Percentiles rank a stretch among this genome's conserved stretches.
Conservation (phyloP, 352 stramenopile genomes). For the Thalassiosira hispida region DNA sequence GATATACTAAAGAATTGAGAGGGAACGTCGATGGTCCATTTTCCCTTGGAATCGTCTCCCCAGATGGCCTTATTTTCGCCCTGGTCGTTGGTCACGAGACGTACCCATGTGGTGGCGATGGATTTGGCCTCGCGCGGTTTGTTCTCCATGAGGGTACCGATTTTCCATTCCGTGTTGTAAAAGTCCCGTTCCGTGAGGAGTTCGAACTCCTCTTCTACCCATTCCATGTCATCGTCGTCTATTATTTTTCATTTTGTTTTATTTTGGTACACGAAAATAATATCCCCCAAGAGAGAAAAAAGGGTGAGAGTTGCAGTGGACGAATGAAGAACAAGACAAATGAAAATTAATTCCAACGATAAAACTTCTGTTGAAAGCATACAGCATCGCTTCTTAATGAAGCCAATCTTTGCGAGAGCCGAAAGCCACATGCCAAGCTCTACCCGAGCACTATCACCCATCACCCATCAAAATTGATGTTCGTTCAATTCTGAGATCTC, state of each 20-base stretch:
- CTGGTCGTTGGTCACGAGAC: conserved; percentile 60
- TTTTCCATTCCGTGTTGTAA: conserved; percentile 76
- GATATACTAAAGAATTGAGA: conserved; percentile 77
- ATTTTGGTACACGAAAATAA: neutral
- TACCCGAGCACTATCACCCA: too few relatives aligned
- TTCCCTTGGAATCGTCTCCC: conserved; percentile 70
- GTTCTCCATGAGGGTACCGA: conserved; percentile 72
- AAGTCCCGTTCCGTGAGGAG: conserved; percentile 77
- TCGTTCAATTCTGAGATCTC: too few relatives aligned
- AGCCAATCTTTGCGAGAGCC: too few relatives aligned
- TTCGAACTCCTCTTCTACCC: conserved; percentile 76
- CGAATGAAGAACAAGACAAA: too few relatives aligned
- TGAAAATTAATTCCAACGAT: too few relatives aligned
- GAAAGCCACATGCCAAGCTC: too few relatives aligned
- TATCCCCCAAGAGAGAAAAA: too few relatives aligned
- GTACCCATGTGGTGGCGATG: conserved; percentile 80
- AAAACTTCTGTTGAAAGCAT: too few relatives aligned
- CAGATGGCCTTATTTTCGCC: conserved; percentile 73
- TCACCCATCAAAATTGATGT: too few relatives aligned
- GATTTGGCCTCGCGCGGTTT: conserved; percentile 36
- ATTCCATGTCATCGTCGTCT: conserved; percentile 76
- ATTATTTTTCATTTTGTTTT: conserved; percentile 1
- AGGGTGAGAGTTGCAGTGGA: too few relatives aligned
- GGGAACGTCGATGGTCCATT: conserved; percentile 75
- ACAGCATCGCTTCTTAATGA: too few relatives aligned